These are phyloP conservation scores for Lasiosphaeriaceae sp. DNA, from an alignment of 495 filamentous ascomycete genomes.

Conservation along the genomic window DNA sequence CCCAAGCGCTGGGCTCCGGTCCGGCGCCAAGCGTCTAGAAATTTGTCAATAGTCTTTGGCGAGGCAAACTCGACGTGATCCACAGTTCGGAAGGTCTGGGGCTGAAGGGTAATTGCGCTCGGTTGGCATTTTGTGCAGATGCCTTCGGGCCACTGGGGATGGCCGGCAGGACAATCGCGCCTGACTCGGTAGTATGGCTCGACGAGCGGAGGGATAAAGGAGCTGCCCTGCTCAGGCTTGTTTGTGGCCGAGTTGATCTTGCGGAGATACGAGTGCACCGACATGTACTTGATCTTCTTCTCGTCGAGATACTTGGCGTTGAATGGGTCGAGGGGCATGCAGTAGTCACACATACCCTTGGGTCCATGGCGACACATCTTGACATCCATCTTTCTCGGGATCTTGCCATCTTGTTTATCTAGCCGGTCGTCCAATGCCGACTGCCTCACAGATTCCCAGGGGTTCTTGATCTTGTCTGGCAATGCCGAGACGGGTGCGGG, in stretches of 20 bases:
- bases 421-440: conserved; percentile 79
- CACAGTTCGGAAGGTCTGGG: conserved; percentile 94
- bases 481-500: conserved; percentile 54
- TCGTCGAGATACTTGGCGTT: conserved; percentile 80
- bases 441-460: conserved; percentile 89
- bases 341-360: conserved; percentile 99
- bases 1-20: conserved; percentile 78
- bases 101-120: conserved; percentile 91
- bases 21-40: conserved; percentile 87
- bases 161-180: conserved; percentile 85
- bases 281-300: conserved; percentile 97
- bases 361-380: conserved; percentile 95
- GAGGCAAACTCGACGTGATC: conserved; percentile 96
- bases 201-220: conserved; percentile 91
- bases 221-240: conserved; percentile 83
- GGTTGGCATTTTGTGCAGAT: conserved; percentile 99
- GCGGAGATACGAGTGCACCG: conserved; percentile 89
- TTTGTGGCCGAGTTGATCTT: conserved; percentile 96
- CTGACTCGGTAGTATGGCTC: conserved; percentile 92
- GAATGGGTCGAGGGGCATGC: conserved; percentile 96
- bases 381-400: conserved; percentile 65
- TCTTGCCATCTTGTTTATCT: conserved; percentile 92
- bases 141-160: conserved; percentile 91
- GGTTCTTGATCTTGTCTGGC: conserved; percentile 69
- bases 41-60: conserved; percentile 73